phyloP scores from a whole-genome alignment of 306 rosid species.

The Fragaria ananassa region DNA sequence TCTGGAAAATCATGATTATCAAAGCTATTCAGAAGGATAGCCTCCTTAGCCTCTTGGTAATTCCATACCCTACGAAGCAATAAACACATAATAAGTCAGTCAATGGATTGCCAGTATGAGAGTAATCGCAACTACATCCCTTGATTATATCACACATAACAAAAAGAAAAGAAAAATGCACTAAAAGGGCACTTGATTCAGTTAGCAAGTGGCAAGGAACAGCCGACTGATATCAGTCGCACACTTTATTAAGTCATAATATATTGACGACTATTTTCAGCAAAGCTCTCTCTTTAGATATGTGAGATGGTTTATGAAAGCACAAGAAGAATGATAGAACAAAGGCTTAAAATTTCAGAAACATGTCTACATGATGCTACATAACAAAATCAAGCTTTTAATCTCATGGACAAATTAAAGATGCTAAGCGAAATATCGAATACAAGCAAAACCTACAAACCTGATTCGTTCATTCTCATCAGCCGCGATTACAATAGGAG shows the following conservation, averaged over 20 bases:
- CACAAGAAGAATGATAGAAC: neutral
- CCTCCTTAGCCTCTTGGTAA: slow-evolving; percentile 72
- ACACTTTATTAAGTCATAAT: neutral
- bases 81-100: neutral
- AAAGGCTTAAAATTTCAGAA: neutral
- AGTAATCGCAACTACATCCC: neutral
- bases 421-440: neutral
- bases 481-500: slow-evolving; percentile 88
- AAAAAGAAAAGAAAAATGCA: neutral
- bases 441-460: slow-evolving; percentile 32
- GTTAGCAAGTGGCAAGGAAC: neutral
- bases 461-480: slow-evolving; percentile 95
- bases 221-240: neutral
- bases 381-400: neutral
- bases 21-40: slow-evolving; percentile 79
- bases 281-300: neutral
- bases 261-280: neutral
- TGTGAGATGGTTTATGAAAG: neutral
- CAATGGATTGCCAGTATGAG: neutral
- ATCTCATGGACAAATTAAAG: neutral
- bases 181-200: neutral
- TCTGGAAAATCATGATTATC: slow-evolving; percentile 88
- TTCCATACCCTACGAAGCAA: slow-evolving; percentile 70
- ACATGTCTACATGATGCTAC: neutral
- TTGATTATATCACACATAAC: neutral